Evolutionary conservation across 192 early-diverging fungal species (phyloP), one percentile per base, ranked within the genome.

Genomic region (Rhizophagus sp.): DNA sequence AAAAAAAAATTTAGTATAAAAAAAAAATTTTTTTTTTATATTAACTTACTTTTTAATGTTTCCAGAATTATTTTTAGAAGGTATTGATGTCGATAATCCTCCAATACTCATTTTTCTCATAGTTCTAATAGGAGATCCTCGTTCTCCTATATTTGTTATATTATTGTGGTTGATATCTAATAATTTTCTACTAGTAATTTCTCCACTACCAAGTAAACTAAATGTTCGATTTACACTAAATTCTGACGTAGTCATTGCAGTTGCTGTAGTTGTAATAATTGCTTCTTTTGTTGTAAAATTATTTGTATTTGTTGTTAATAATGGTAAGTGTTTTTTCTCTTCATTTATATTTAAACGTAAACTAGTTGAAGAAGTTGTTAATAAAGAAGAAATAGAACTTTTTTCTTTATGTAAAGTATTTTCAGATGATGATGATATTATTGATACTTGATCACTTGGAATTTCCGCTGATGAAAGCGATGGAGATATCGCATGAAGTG

Each of bases 171-270:
- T 76, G 6, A 50, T 79, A 15, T 79, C 78, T 6, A 33, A n/a
- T 8, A 67, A 61, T 71, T 79, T 79, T 27, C 9, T 66, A 71
- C 41, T 62, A n/a, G 22, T 25, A 24, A 17, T 22, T 66, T 30
- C 68, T 41, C 57, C 78, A 70, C 44, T 61, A 15, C 30, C 30
- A 62, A 71, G 69, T 9, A 79, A 44, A 24, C 68, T 61, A 79
- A 57, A 41, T 3, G 78, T 33, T 15, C 50, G 49, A 72, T 79
- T 69, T 9, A 61, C 64, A 78, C 44, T 65, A 78, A 68, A 68
- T 9, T 33, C 27, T 19, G 78, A 49, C 30, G 68, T 41, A 24
- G 73, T 44, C 19, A 30, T 47, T 17, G 75, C 64, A 17, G 44
- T 11, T 47, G 44, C 4, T 24, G 47, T 50, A 47, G 34, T 36